Percentiles rank a stretch among this genome's conserved stretches.
Evolutionary conservation across 2,329 filamentous ascomycete species (phyloP).

Genomic region (Aspergillus proliferans): DNA sequence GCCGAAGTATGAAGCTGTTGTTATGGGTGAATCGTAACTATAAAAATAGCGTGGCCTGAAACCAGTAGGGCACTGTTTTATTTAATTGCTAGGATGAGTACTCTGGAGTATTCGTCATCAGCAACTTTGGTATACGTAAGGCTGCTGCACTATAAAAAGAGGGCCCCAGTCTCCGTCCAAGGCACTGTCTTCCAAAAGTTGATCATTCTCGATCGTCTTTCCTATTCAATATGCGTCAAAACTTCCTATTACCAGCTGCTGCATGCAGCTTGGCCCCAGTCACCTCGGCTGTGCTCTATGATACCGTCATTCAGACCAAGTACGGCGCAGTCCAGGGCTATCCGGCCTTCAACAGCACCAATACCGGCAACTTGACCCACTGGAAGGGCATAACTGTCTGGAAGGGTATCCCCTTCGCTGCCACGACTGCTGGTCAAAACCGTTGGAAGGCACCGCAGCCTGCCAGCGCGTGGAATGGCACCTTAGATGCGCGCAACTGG

Average conservation of each 20-base stretch:
- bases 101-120: no score
- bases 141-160: no score
- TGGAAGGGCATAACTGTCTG: slow-evolving; percentile 18
- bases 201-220: not conserved
- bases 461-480: slow-evolving; percentile 14
- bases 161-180: not conserved
- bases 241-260: not conserved
- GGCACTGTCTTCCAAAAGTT: not conserved
- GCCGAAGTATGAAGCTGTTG: no score
- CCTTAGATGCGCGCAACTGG: slow-evolving; percentile 11
- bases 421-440: slow-evolving; percentile 19
- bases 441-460: slow-evolving; percentile 19
- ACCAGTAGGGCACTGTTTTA: no score
- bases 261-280: not conserved
- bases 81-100: no score
- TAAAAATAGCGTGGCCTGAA: no score
- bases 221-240: not conserved
- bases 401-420: slow-evolving; percentile 18
- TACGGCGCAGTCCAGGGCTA: slow-evolving; percentile 15
- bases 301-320: slow-evolving; percentile 13
- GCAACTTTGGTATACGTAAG: no score
- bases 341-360: slow-evolving; percentile 16
- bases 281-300: slow-evolving; percentile 10
- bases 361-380: slow-evolving; percentile 10
- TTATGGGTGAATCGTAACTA: no score